Conservation (phyloP, 345 rosid species). For the Punica granatum region DNA sequence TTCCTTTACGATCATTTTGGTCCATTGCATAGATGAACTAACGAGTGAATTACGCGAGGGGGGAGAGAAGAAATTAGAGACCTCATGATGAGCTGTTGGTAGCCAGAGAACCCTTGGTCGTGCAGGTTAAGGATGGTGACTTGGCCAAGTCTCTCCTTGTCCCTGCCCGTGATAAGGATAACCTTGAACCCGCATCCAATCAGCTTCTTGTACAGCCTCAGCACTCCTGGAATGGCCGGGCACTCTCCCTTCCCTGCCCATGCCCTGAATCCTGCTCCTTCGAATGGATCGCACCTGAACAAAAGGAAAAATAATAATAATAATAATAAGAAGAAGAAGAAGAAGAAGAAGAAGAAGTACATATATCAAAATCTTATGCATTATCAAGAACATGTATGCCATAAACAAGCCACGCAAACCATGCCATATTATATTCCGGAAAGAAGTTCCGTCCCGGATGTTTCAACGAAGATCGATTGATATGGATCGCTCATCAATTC, state of each 20-base stretch:
- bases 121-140: slow-evolving; percentile 54
- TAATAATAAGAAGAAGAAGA: too few species aligned
- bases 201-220: slow-evolving; percentile 38
- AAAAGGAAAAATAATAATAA: too few species aligned
- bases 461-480: too few species aligned
- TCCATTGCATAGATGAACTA: too few species aligned
- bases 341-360: too few species aligned
- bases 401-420: too few species aligned
- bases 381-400: too few species aligned
- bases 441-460: too few species aligned
- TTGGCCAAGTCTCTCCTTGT: slow-evolving; percentile 48
- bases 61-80: slow-evolving; percentile 3
- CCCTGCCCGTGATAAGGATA: slow-evolving; percentile 70
- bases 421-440: too few species aligned
- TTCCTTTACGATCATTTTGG: too few species aligned
- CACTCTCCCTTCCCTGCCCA: slow-evolving; percentile 72
- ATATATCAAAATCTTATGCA: too few species aligned
- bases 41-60: neutral
- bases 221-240: slow-evolving; percentile 59
- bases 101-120: slow-evolving; percentile 55
- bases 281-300: slow-evolving; percentile 76
- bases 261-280: slow-evolving; percentile 50
- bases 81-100: slow-evolving; percentile 65
- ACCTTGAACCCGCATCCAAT: slow-evolving; percentile 55
- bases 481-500: too few species aligned